A percentile compares a stretch with the other conserved stretches of the same genome.
Conservation (phyloP, 176 grass and related monocot species). For the Oryza meridionalis region DNA sequence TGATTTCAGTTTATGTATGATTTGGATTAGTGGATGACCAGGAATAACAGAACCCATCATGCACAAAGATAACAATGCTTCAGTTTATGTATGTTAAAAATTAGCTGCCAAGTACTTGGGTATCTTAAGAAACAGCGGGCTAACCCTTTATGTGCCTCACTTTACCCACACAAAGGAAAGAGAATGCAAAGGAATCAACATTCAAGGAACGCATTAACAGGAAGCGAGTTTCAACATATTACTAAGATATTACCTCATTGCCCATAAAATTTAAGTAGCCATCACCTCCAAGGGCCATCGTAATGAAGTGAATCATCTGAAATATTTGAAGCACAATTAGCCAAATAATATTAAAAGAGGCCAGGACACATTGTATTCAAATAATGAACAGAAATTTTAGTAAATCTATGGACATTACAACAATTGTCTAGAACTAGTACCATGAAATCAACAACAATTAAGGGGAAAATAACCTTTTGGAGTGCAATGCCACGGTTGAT, state of each 20-base stretch:
- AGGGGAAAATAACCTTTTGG: slow-evolving; percentile 69
- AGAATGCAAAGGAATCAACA: background rate
- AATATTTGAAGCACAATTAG: slow-evolving; percentile 34
- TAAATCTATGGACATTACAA: slow-evolving; percentile 2
- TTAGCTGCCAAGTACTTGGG: background rate
- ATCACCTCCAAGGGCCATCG: slow-evolving; percentile 93
- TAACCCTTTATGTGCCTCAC: background rate
- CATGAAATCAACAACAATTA: slow-evolving; percentile 12
- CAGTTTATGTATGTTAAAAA: slow-evolving; percentile 1
- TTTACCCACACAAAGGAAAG: background rate
- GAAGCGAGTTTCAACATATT: background rate
- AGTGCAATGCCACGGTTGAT: slow-evolving; percentile 89
- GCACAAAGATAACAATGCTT: background rate
- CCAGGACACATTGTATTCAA: background rate
- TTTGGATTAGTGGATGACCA: slow-evolving; percentile 9
- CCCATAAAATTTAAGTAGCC: slow-evolving; percentile 99
- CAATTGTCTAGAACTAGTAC: slow-evolving; percentile 18
- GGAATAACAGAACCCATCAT: slow-evolving; percentile 16
- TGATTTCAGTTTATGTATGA: background rate
- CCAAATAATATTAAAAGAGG: slow-evolving; percentile 20
- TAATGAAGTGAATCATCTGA: slow-evolving; percentile 98
- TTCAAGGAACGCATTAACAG: background rate
- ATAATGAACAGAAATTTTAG: slow-evolving; percentile 11
- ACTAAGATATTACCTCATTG: slow-evolving; percentile 69
- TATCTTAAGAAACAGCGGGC: slow-evolving; percentile 29